phyloP scores from a whole-genome alignment of 1,284 basidiomycete genomes.

The Hortiboletus rubellus region DNA sequence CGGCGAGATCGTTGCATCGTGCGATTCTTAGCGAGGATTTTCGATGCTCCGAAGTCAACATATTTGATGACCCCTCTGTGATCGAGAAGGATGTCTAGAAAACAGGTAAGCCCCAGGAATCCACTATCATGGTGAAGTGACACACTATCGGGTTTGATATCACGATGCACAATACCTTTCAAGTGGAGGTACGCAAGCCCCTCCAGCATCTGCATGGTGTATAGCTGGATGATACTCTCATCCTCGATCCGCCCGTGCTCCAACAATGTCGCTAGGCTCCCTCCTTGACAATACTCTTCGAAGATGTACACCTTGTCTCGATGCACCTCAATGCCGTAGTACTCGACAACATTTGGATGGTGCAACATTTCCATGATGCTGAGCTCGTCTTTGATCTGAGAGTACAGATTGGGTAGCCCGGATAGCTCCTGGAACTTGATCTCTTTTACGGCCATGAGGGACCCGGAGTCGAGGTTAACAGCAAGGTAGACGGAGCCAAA shows the following conservation, averaged over 20 bases:
- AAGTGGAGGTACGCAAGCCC: slow-evolving; percentile 94
- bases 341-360: slow-evolving; percentile 98
- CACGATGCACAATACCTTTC: slow-evolving; percentile 91
- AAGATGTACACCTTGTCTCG: slow-evolving; percentile 99
- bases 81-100: slow-evolving; percentile 89
- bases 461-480: slow-evolving; percentile 95
- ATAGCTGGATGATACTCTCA: slow-evolving; percentile 93
- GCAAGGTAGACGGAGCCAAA: slow-evolving; percentile 98
- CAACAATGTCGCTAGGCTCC: slow-evolving; percentile 86
- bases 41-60: slow-evolving; percentile 98
- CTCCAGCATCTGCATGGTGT: slow-evolving; percentile 96
- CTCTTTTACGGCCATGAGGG: slow-evolving; percentile 99
- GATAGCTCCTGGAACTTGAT: slow-evolving; percentile 96
- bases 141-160: slow-evolving; percentile 99
- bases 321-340: slow-evolving; percentile 99
- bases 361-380: slow-evolving; percentile 98
- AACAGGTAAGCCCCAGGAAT: slow-evolving; percentile 18
- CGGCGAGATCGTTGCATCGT: slow-evolving; percentile 80
- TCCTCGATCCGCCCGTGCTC: slow-evolving; percentile 97
- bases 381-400: slow-evolving; percentile 96
- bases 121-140: slow-evolving; percentile 22
- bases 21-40: slow-evolving; percentile 93
- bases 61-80: slow-evolving; percentile 95
- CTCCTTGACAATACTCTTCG: slow-evolving; percentile 98
- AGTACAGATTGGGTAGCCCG: slow-evolving; percentile 79